Conservation (phyloP, 257 asterid species). For the Penstemon eatonii region DNA sequence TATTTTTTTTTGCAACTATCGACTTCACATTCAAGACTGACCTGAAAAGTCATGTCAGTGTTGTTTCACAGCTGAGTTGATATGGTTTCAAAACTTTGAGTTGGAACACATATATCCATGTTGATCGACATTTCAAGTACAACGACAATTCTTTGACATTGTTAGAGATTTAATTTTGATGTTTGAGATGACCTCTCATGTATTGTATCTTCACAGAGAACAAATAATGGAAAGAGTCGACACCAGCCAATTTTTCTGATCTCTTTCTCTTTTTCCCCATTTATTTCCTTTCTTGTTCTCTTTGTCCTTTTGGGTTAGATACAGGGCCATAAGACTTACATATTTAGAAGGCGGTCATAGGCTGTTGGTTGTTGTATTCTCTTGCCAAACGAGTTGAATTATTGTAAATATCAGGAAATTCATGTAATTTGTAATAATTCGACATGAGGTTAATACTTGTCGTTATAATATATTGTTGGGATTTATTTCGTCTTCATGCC, state of each 20-base stretch:
- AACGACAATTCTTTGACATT: conserved; percentile 38
- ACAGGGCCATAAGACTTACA: no score
- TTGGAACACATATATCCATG: conserved; percentile 21
- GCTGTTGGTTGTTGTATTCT: neutral
- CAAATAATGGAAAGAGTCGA: conserved; percentile 9
- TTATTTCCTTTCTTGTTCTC: conserved; percentile 7
- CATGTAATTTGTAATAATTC: conserved; percentile 2
- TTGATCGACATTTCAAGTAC: conserved; percentile 28
- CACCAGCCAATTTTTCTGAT: conserved; percentile 39
- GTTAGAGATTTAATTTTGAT: conserved; percentile 48
- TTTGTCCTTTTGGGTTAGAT: neutral
- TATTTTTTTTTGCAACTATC: conserved; percentile 17
- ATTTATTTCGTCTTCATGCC: no score
- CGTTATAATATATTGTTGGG: no score
- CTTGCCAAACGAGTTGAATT: conserved; percentile 32
- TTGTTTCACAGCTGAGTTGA: conserved; percentile 25
- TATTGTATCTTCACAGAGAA: conserved; percentile 29
- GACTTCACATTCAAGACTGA: conserved; percentile 25
- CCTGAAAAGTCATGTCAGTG: conserved; percentile 25
- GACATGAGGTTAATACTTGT: no score
- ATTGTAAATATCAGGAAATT: conserved; percentile 37
- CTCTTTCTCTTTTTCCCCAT: conserved; percentile 3
- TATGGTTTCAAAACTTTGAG: conserved; percentile 29
- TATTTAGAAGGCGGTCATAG: conserved; percentile 24
- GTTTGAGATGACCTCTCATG: neutral